Percentiles rank a stretch among this genome's conserved stretches.
Conservation (phyloP, 2,329 filamentous ascomycete species). For the Truncatella angustata region DNA sequence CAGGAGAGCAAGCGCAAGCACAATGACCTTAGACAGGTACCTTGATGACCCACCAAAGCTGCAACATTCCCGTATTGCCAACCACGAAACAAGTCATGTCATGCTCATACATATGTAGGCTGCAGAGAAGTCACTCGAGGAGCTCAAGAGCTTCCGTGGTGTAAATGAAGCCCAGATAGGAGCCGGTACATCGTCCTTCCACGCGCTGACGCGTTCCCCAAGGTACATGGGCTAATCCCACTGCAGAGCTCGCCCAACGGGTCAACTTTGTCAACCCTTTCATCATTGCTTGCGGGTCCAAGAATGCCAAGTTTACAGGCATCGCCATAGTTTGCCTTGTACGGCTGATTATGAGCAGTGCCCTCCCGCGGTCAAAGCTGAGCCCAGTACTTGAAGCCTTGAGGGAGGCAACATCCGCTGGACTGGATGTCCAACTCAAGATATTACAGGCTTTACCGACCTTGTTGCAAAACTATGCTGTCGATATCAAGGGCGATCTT, state of each 20-base stretch:
- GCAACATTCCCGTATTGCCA: neutral
- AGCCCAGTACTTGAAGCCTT: constrained; percentile 86
- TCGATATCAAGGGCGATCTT: constrained; percentile 76
- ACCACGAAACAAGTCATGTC: neutral
- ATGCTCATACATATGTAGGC: constrained; percentile 51
- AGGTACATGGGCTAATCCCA: constrained; percentile 11
- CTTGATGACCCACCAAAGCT: constrained; percentile 22
- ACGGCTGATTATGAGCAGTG: constrained; percentile 78
- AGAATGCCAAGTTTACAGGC: constrained; percentile 84
- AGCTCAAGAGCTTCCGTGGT: constrained; percentile 73
- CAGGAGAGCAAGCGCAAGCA: constrained; percentile 96
- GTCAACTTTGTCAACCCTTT: constrained; percentile 90
- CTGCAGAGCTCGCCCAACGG: constrained; percentile 75
- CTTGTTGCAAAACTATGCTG: constrained; percentile 84
- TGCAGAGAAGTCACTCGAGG: constrained; percentile 88
- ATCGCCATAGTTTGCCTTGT: constrained; percentile 89
- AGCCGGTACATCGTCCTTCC: constrained; percentile 50
- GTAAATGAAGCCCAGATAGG: constrained; percentile 75
- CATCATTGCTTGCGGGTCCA: constrained; percentile 85
- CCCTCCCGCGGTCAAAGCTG: constrained; percentile 74
- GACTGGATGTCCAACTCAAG: constrained; percentile 90
- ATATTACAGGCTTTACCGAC: constrained; percentile 90
- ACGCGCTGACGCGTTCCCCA: neutral
- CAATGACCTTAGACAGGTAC: constrained; percentile 79
- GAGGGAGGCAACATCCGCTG: constrained; percentile 76